Conservation (phyloP, 1,284 basidiomycete genomes). For the Cryptococcus deneoformans region DNA sequence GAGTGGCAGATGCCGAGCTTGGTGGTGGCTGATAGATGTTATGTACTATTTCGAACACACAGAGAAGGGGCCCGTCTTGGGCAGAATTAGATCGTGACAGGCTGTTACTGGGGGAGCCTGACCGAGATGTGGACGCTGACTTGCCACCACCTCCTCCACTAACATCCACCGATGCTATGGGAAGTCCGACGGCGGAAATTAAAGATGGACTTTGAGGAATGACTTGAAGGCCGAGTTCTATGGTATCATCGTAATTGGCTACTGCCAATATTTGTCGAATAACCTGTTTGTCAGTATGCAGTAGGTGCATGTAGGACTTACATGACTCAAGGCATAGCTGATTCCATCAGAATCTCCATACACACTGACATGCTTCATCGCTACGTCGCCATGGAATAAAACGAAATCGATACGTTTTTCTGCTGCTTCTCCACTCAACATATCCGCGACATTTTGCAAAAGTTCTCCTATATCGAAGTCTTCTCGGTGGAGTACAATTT, state of each 20-base stretch:
- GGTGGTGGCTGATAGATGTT: conserved; percentile 28
- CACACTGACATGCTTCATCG: conserved; percentile 77
- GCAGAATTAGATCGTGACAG: conserved; percentile 11
- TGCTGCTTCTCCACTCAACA: conserved; percentile 77
- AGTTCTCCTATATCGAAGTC: conserved; percentile 66
- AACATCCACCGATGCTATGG: conserved; percentile 26
- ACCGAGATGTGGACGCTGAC: conserved; percentile 10
- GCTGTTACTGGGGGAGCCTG: conserved; percentile 20
- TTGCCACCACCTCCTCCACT: conserved; percentile 6
- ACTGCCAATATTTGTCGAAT: conserved; percentile 75
- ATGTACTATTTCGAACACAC: conserved; percentile 60
- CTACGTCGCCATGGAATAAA: conserved; percentile 79
- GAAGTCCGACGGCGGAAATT: conserved; percentile 32
- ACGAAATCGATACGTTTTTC: conserved; percentile 81
- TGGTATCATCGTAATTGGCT: conserved; percentile 68
- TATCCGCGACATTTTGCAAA: conserved; percentile 74
- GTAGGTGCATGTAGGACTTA: conserved; percentile 51
- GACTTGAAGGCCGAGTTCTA: conserved; percentile 82
- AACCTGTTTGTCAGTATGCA: conserved; percentile 56
- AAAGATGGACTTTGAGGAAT: conserved; percentile 46
- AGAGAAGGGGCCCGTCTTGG: conserved; percentile 41
- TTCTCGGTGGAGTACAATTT: conserved; percentile 15
- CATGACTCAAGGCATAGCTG: conserved; percentile 75
- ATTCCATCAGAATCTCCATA: conserved; percentile 79
- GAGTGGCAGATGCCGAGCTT: conserved; percentile 34